phyloP scores from a whole-genome alignment of 768 basidiomycete species.

The Tricholoma hemisulphureum region DNA sequence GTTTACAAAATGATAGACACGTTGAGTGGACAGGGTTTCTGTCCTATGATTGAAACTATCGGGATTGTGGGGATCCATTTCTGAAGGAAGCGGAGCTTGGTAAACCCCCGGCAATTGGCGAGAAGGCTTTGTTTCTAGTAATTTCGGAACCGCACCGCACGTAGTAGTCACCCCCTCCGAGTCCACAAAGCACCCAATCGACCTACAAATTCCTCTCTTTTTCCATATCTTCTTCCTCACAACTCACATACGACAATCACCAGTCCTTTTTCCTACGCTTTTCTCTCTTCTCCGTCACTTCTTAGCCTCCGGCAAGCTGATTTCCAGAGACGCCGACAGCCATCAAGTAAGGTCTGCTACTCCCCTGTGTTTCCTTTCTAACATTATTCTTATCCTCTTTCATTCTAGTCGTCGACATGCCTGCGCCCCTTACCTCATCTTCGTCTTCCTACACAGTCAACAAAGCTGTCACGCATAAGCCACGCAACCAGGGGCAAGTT shows the following conservation, averaged over 20 bases:
- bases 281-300: constrained; percentile 22
- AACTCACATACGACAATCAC: constrained; percentile 11
- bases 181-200: constrained; percentile 14
- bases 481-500: constrained; percentile 30
- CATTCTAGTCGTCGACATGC: constrained; percentile 40
- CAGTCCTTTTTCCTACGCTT: constrained; percentile 23
- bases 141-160: constrained; percentile 34
- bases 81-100: constrained; percentile 21
- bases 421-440: constrained; percentile 39
- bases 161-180: constrained; percentile 9
- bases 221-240: constrained; percentile 5
- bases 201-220: constrained; percentile 6
- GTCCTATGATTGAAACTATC: constrained; percentile 53
- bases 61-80: constrained; percentile 44
- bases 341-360: constrained; percentile 36
- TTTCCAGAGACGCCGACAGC: constrained; percentile 1
- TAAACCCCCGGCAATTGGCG: constrained; percentile 20
- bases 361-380: constrained; percentile 6
- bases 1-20: constrained; percentile 62
- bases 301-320: not conserved
- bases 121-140: constrained; percentile 14
- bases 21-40: constrained; percentile 54
- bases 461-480: constrained; percentile 30
- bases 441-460: constrained; percentile 30
- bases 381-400: constrained; percentile 19